Conservation (phyloP, 441 rosid species). For the Gossypium armourianum region DNA sequence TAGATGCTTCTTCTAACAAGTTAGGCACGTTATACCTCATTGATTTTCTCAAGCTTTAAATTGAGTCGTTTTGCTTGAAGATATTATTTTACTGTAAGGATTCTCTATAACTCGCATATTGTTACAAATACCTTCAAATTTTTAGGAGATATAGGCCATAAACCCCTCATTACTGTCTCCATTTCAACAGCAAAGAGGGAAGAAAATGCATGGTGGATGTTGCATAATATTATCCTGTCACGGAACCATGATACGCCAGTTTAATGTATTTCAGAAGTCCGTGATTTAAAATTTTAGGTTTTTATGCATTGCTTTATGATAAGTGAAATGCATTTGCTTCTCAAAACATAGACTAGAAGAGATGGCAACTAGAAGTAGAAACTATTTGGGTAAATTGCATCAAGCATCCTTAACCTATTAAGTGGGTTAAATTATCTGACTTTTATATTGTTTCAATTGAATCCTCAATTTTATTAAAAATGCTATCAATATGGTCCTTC, state of each 20-base stretch:
- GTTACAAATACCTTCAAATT: background rate
- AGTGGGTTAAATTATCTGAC: background rate
- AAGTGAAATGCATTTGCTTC: background rate
- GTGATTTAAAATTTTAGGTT: background rate
- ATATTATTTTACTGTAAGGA: background rate
- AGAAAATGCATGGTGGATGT: background rate
- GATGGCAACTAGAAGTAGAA: background rate
- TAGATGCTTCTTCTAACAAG: background rate
- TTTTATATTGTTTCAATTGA: conserved; percentile 23
- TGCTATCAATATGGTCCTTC: background rate
- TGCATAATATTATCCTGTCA: background rate
- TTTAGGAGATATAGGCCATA: background rate
- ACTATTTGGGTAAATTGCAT: background rate
- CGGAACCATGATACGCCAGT: background rate
- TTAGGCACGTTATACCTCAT: background rate
- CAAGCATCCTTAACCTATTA: background rate
- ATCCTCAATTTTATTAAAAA: conserved; percentile 13
- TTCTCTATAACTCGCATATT: background rate
- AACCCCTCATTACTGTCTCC: background rate
- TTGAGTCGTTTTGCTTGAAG: background rate
- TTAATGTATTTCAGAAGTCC: background rate
- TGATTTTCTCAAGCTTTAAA: background rate
- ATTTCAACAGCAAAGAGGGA: background rate
- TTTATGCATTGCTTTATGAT: background rate
- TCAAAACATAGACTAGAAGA: background rate